Base-by-base conservation (phyloP, 2,329 filamentous ascomycete genomes). In the Colletotrichum phormii region DNA sequence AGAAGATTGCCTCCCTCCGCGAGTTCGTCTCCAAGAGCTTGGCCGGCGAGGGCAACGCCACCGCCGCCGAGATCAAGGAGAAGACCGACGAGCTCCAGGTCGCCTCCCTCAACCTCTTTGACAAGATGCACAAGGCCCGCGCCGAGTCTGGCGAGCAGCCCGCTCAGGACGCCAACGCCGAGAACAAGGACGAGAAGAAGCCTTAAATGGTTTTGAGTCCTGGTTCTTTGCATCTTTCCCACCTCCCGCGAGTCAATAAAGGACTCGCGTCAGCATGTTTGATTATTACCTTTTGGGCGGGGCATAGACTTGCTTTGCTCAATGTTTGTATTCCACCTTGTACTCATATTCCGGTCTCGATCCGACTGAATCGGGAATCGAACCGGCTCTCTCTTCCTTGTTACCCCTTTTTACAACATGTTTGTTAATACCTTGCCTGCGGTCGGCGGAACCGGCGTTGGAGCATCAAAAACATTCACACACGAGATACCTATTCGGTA, bases 101-200 rank as follows among this genome's bases (percentile, higher is more conserved):
- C 84, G 94, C 96, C 78, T 96, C 93, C 86, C 89, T 99, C 86
- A 97, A 94, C 87, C 92, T 98, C 81, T 98, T 99, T 85, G 97
- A 98, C 89, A 98, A 98, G 93, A 98, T 99, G 94, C 96, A 99
- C 94, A 97, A 97, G 90, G 95, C 96, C 78, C 93, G 94, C 79
- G 84, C 86, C 78, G 93, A 95, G 87, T 88, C 88, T 78, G 84
- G 87, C 80, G 84, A 90, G 81, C 85, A 89, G 80, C 84, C 85
- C 79, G 80, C 89, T 74, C 72, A 74, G 72, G 91, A 94, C 82
- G 91, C 88, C 77, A 91, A 95, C 87, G 71, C 67, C 26, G 71
- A 73, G 68, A 94, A 94, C 89, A 95, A 95, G 91, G 89, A 88
- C 76, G 90, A 93, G 85, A 89, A 86, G 86, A 92, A 92, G 89